Evolutionary conservation across 106 monocot genomes (phyloP).

Genomic region (Narthecium ossifragum): DNA sequence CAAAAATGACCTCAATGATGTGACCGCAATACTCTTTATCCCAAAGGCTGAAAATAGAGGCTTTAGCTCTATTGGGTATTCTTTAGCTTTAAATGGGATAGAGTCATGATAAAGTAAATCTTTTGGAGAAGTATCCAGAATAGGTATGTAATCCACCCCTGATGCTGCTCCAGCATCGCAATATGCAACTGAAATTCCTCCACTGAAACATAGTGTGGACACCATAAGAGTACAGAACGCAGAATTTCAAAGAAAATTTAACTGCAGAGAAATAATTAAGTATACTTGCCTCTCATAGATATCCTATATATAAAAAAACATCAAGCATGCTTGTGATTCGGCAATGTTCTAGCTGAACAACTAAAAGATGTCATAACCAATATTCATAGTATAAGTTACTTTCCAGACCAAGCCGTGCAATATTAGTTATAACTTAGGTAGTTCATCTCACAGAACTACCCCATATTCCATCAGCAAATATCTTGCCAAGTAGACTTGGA

Average conservation of each 20-base stretch:
- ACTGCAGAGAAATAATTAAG: too few relatives aligned
- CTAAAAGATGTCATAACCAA: too few relatives aligned
- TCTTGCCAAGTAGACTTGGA: too few relatives aligned
- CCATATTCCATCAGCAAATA: too few relatives aligned
- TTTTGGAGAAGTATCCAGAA: slow-evolving; percentile 17
- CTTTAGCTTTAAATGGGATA: slow-evolving; percentile 36
- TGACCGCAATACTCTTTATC: slow-evolving; percentile 54
- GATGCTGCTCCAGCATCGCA: slow-evolving; percentile 74
- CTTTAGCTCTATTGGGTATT: slow-evolving; percentile 68
- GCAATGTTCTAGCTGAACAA: too few relatives aligned
- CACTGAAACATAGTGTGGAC: slow-evolving; percentile 11
- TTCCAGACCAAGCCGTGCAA: too few relatives aligned
- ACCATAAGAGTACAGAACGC: not conserved
- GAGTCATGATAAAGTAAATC: slow-evolving; percentile 6
- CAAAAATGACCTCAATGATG: slow-evolving; percentile 79
- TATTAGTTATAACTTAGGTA: too few relatives aligned
- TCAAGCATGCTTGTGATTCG: too few relatives aligned
- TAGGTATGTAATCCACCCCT: slow-evolving; percentile 20
- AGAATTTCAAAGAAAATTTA: not conserved
- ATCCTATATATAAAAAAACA: too few relatives aligned
- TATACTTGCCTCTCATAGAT: too few relatives aligned
- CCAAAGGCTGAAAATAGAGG: slow-evolving; percentile 89
- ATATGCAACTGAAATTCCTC: slow-evolving; percentile 48
- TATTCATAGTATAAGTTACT: too few relatives aligned
- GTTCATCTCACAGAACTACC: too few relatives aligned